Percentiles rank a stretch among this genome's conserved stretches.
These are phyloP conservation scores for Ceratobasidium papillatum DNA, from an alignment of 1,284 basidiomycete genomes.

Conservation along the genomic window DNA sequence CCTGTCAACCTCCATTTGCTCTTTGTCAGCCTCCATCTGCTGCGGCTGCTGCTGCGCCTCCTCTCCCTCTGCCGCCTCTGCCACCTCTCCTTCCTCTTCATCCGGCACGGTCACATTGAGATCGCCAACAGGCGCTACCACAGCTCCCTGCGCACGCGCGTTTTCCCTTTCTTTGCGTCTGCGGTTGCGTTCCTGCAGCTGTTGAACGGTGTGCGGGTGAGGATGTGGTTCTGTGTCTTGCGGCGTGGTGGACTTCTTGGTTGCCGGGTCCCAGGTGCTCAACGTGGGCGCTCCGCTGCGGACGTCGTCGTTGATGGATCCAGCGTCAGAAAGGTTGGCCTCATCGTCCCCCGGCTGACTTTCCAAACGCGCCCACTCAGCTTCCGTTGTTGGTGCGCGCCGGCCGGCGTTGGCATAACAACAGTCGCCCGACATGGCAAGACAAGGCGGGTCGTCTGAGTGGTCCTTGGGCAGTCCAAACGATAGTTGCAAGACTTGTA, in stretches of 20 bases:
- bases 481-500: background rate
- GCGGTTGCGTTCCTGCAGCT: background rate
- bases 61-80: no score
- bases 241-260: background rate
- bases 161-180: no score
- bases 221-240: background rate
- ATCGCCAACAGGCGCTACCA: no score
- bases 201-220: background rate
- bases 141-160: no score
- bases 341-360: background rate
- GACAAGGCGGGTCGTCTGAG: background rate
- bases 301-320: conserved; percentile 8
- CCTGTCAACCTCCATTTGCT: no score
- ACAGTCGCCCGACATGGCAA: background rate
- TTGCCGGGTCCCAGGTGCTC: background rate
- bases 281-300: background rate
- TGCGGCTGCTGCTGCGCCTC: no score
- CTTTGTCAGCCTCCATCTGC: no score
- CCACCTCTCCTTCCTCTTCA: no score
- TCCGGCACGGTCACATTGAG: no score
- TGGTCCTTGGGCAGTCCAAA: background rate
- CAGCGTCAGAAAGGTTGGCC: background rate
- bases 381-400: background rate
- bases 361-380: background rate
- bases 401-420: background rate